Evolutionary conservation across 1,139 yeast genomes (phyloP).

Genomic region (Meyerozyma athensensis): DNA sequence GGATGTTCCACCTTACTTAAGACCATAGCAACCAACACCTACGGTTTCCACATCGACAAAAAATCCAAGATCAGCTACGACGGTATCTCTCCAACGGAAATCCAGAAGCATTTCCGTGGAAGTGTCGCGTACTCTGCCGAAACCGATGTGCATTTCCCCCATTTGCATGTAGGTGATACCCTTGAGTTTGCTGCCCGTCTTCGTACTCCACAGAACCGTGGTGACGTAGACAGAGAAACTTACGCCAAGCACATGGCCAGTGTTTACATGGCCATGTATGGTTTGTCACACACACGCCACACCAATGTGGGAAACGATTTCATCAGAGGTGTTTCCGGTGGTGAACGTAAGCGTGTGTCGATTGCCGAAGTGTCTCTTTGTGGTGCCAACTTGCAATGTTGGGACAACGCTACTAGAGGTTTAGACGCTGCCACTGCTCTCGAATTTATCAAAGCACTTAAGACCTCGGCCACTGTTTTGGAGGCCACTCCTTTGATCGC

Average conservation of each 20-base stretch:
- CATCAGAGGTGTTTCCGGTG: conserved; percentile 79
- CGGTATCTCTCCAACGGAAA: conserved; percentile 5
- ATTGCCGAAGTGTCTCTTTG: conserved; percentile 66
- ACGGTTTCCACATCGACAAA: conserved; percentile 13
- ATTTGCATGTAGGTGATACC: conserved; percentile 8
- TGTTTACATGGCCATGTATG: conserved; percentile 70
- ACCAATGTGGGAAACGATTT: conserved; percentile 70
- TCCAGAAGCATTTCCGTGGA: conserved; percentile 6
- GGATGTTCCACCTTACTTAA: conserved; percentile 8
- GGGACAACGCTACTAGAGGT: conserved; percentile 77
- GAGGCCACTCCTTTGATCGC: conserved; percentile 67
- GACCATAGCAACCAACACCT: conserved; percentile 14
- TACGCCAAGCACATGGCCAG: conserved; percentile 61
- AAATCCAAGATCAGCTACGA: conserved; percentile 9
- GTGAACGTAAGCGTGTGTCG: conserved; percentile 80
- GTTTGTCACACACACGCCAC: conserved; percentile 61
- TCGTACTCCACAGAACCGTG: conserved; percentile 8
- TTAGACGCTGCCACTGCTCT: conserved; percentile 72
- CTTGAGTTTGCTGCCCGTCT: conserved; percentile 8
- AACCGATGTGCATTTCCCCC: conserved; percentile 8
- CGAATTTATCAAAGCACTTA: conserved; percentile 67
- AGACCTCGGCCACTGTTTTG: conserved; percentile 55
- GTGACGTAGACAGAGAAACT: conserved; percentile 49
- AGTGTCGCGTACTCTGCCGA: conserved; percentile 8
- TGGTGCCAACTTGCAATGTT: conserved; percentile 61